Evolutionary conservation across 75 land plant genomes (phyloP), one percentile per base, ranked within the genome.

Genomic region (Azolla pinnata): DNA sequence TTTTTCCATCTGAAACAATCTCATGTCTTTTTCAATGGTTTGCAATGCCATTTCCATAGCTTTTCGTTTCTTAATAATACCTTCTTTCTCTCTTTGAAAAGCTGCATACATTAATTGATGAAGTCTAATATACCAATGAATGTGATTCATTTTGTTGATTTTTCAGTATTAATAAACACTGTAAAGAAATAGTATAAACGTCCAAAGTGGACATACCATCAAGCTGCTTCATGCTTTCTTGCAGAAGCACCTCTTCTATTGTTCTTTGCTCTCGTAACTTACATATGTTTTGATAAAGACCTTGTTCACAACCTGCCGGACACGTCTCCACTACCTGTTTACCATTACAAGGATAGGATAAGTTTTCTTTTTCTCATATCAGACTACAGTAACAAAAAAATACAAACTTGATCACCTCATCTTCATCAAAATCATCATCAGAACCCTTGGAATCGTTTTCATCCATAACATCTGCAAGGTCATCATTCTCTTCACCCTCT

Each of bases 371-470:
- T 38, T 38, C 42, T 38, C 14, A 14, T 14, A 38, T 38, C 42
- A 38, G 14, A 14, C 42, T 14, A 14, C n/a, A n/a, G 42, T 8
- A 14, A 14, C 14, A 7, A 38, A 8, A 7, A 38, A 38, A 38
- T 38, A 14, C 7, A 38, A 38, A 38, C 42, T 38, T 38, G 42
- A 14, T 7, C 40, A 67, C 75, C 52, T 73, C 75, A 24, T 70
- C 73, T 35, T 66, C 75, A 31, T 73, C 70, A 26, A 57, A 56
- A 29, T 63, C 66, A 8, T 73, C 75, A 61, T 73, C 75, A 61
- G 61, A 64, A 18, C 58, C 68, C 24, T 58, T 70, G 10, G 49
- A 62, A 1, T 73, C 75, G 4, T 73, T 70, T 50, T 61, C 2
- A 17, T 73, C 70, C n/a, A 62, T 54, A 23, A 35, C 59, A 35